These are phyloP conservation scores for Mycena rosella DNA, from an alignment of 768 basidiomycete genomes.

Conservation along the genomic window DNA sequence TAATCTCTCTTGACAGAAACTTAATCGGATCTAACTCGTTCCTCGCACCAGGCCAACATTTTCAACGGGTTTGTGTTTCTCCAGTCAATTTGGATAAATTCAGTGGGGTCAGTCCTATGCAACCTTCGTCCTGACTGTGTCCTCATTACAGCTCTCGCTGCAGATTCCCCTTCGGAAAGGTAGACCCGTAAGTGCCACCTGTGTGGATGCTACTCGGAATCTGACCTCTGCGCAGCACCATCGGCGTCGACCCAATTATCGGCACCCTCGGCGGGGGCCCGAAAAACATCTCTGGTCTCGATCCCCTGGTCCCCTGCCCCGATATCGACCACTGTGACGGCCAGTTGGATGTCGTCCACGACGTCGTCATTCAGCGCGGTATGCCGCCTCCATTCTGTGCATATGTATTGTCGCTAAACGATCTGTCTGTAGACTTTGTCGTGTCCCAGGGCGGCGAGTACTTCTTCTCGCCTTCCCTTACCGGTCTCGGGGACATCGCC, in stretches of 20 bases:
- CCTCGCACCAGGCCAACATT: slow-evolving; percentile 32
- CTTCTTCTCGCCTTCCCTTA: slow-evolving; percentile 31
- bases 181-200: slow-evolving; percentile 28
- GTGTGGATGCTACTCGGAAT: not conserved
- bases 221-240: slow-evolving; percentile 7
- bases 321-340: not conserved
- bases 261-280: slow-evolving; percentile 24
- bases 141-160: not conserved
- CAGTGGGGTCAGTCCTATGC: slow-evolving; percentile 5
- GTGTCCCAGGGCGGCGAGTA: slow-evolving; percentile 33
- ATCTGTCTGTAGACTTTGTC: slow-evolving; percentile 21
- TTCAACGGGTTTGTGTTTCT: slow-evolving; percentile 37
- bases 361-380: slow-evolving; percentile 28
- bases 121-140: not conserved
- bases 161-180: slow-evolving; percentile 37
- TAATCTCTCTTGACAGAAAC: too few species aligned
- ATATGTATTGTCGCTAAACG: not conserved
- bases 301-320: slow-evolving; percentile 21
- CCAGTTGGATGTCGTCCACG: slow-evolving; percentile 11
- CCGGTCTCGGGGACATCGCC: slow-evolving; percentile 27
- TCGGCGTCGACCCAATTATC: slow-evolving; percentile 38
- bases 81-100: slow-evolving; percentile 36
- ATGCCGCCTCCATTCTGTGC: not conserved
- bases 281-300: slow-evolving; percentile 34
- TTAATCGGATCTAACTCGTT: too few species aligned